Evolutionary conservation across 441 rosid species (phyloP).

Genomic region (Croton setiger): DNA sequence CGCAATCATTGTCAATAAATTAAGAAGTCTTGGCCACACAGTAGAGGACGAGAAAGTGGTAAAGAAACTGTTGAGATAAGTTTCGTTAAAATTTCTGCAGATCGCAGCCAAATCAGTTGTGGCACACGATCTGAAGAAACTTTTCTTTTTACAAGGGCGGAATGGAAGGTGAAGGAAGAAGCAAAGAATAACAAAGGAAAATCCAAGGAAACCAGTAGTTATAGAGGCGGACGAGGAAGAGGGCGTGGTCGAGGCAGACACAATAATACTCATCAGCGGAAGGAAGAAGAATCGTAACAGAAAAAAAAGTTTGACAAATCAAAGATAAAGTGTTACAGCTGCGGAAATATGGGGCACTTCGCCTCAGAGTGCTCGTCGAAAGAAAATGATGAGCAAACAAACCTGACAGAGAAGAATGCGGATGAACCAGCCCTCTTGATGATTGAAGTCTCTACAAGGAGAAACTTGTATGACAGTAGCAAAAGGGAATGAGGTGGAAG

Average conservation of each 20-base stretch:
- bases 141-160: background rate
- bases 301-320: too few relatives aligned
- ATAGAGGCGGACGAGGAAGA: too few relatives aligned
- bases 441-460: too few relatives aligned
- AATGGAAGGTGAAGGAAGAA: constrained; percentile 6
- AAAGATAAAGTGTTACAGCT: too few relatives aligned
- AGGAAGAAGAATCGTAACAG: constrained; percentile 1
- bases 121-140: background rate
- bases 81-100: constrained; percentile 1
- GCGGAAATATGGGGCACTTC: too few relatives aligned
- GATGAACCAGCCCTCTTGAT: too few relatives aligned
- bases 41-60: background rate
- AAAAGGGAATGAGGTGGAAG: background rate
- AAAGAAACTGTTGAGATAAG: background rate
- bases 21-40: too few relatives aligned
- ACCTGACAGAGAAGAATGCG: background rate
- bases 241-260: background rate
- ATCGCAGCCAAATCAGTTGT: background rate
- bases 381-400: constrained; percentile 4
- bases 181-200: background rate
- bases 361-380: too few relatives aligned
- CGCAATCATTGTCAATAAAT: background rate
- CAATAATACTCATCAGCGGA: background rate
- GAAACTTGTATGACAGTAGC: too few relatives aligned
- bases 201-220: too few relatives aligned